Percentiles rank a stretch among this genome's conserved stretches.
phyloP scores from a whole-genome alignment of 495 filamentous ascomycete genomes.

The Xylona heveae region DNA sequence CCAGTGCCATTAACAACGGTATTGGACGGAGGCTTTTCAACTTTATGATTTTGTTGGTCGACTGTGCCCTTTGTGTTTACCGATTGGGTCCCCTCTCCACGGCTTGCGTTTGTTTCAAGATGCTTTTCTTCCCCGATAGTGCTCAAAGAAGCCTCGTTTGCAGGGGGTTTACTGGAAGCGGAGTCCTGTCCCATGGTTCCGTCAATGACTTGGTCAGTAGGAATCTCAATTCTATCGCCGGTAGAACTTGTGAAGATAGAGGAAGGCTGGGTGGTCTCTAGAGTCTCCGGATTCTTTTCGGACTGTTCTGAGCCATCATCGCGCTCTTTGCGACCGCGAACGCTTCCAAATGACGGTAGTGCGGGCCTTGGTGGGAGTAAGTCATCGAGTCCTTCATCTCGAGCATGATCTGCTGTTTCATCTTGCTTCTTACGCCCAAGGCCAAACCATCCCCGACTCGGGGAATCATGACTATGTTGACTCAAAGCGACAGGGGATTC shows the following conservation, averaged over 20 bases:
- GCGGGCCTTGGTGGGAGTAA: conserved; percentile 6
- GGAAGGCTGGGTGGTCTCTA: conserved; percentile 11
- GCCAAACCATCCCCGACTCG: conserved; percentile 32
- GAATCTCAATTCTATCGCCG: conserved; percentile 16
- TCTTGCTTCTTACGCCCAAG: not conserved
- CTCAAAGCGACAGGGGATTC: conserved; percentile 27
- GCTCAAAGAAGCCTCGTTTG: conserved; percentile 12
- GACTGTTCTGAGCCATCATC: conserved; percentile 1
- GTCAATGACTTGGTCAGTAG: conserved; percentile 45
- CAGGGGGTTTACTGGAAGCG: conserved; percentile 17
- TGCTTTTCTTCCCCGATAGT: too few relatives aligned
- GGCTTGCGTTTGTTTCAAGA: conserved; percentile 5
- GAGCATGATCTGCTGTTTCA: conserved; percentile 12
- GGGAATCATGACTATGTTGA: conserved; percentile 22
- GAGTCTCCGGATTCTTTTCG: conserved; percentile 20
- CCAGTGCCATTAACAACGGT: conserved; percentile 38
- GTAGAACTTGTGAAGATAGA: conserved; percentile 8
- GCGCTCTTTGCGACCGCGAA: not conserved
- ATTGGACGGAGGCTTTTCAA: too few relatives aligned
- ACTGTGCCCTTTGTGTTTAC: too few relatives aligned
- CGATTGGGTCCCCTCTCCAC: not conserved
- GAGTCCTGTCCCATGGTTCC: conserved; percentile 32
- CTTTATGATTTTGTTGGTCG: too few relatives aligned
- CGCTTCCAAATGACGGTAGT: conserved; percentile 5
- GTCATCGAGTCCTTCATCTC: conserved; percentile 17